Evolutionary conservation across 2,329 filamentous ascomycete species (phyloP), one percentile per base, ranked within the genome.

Genomic region (Talaromyces piceae): DNA sequence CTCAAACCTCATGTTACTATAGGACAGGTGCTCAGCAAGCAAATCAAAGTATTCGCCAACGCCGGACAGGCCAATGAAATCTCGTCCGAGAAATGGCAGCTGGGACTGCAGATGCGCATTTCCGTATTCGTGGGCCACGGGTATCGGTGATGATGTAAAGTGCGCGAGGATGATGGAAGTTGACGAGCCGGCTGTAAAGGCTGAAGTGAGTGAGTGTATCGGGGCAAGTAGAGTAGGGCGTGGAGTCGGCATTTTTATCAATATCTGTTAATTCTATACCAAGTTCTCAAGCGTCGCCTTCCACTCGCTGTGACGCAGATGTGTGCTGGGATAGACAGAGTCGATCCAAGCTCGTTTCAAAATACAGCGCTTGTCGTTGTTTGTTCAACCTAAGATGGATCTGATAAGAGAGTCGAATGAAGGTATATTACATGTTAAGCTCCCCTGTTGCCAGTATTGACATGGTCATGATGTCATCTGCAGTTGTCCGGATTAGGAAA

Each of bases 11-110:
- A 73, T 71, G 8, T 64, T 57, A 26, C 66, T 56, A 51, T 71
- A 67, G 1, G 52, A 51, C 8, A 74, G 59, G 9, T 55, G 48
- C 4, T 64, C 54, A 2, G 57, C 53, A 5, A 74, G 37, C 0
- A 68, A 37, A 7, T 63, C 57, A 51, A 73, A 73, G 56, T 74
- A 74, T 13, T 58, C 52, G 25, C 51, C 50, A 8, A 72, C 51
- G 0, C 67, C 70, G 11, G 65, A 58, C 4, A 47, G 47, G 31
- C 71, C 71, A 11, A 57, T 65, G 56, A 71, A 73, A n/a, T 63
- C 58, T 12, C 67, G 68, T 27, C 71, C 70, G 3, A 73, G 58
- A 57, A 73, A 74, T 2, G 71, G 71, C 3, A 70, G 67, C 18
- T 72, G 60, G n/a, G 59, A 47, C 1, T 49, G 51, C 7, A 53